Evolutionary conservation across 495 filamentous ascomycete genomes (phyloP), one percentile per base, ranked within the genome.

Genomic region (Hypoxylon cercidicola): DNA sequence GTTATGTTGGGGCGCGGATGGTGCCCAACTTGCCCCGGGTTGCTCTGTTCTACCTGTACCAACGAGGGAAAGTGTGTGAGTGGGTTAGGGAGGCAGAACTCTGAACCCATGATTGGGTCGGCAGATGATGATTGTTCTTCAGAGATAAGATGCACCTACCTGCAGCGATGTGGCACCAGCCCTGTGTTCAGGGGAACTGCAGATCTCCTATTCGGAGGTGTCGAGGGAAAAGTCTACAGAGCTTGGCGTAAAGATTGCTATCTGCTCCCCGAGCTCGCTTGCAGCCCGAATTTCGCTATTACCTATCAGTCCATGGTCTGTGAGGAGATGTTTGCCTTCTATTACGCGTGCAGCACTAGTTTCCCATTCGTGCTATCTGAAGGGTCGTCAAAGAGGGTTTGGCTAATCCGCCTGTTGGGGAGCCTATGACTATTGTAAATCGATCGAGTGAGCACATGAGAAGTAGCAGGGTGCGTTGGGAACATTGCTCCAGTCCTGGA

Each of bases 21-120:
- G 37, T 19, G 23, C 40, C 62, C 55, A 48, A 60, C 23, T 7
- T n/a, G 20, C 50, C 62, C 48, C 55, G 40, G 62, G 41, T 23
- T 8, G 34, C 41, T 41, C 49, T 55, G 23, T 37, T n/a, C n/a
- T n/a, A n/a, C 13, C 37, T 28, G 50, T 55, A 60, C 55, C 62
- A 55, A 60, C 23, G 51, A 13, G 37, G 40, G 23, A 19, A 12
- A 15, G 39, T 34, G 55, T 55, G 16, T 55, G 55, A 50, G 62
- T 66, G 51, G 44, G 51, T 21, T 32, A 35, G 50, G 44, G 40
- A 47, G 19, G 30, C 12, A 16, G n/a, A 44, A 56, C 25, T 35
- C 28, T 51, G 40, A 40, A 20, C 9, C 16, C n/a, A n/a, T 41
- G 39, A 41, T 41, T 41, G 39, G 39, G n/a, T 8, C 13, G n/a